These are phyloP conservation scores for Chimonanthus praecox DNA, from an alignment of 164 flowering plant genomes.

Conservation along the genomic window DNA sequence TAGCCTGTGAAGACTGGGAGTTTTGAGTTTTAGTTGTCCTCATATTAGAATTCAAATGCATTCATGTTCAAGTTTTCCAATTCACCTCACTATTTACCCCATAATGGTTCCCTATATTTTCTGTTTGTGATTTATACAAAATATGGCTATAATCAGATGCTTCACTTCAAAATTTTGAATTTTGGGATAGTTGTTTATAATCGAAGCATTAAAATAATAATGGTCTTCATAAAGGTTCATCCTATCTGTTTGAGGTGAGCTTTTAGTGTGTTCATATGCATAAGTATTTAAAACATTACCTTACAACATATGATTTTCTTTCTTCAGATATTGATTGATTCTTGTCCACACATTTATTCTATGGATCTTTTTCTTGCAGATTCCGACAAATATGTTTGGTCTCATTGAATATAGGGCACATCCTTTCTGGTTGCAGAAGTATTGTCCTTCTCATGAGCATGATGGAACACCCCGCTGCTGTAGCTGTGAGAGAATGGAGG, in stretches of 20 bases:
- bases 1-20: too few relatives aligned
- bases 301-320: not conserved
- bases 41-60: too few relatives aligned
- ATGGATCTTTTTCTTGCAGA: conserved; percentile 33
- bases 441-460: conserved; percentile 84
- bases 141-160: too few relatives aligned
- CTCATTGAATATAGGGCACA: conserved; percentile 89
- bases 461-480: conserved; percentile 90
- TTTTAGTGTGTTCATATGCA: not conserved
- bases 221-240: not conserved
- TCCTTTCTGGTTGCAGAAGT: conserved; percentile 85
- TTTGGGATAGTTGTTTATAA: too few relatives aligned
- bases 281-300: not conserved
- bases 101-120: too few relatives aligned
- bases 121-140: too few relatives aligned
- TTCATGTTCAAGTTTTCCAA: too few relatives aligned
- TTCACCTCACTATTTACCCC: too few relatives aligned
- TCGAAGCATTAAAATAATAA: too few relatives aligned
- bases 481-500: conserved; percentile 98
- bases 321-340: not conserved
- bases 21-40: too few relatives aligned
- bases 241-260: not conserved
- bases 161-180: too few relatives aligned
- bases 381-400: conserved; percentile 83
- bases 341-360: not conserved